Percentiles rank a stretch among this genome's conserved stretches.
These are phyloP conservation scores for Clausena lansium DNA, from an alignment of 345 rosid species.

Conservation along the genomic window DNA sequence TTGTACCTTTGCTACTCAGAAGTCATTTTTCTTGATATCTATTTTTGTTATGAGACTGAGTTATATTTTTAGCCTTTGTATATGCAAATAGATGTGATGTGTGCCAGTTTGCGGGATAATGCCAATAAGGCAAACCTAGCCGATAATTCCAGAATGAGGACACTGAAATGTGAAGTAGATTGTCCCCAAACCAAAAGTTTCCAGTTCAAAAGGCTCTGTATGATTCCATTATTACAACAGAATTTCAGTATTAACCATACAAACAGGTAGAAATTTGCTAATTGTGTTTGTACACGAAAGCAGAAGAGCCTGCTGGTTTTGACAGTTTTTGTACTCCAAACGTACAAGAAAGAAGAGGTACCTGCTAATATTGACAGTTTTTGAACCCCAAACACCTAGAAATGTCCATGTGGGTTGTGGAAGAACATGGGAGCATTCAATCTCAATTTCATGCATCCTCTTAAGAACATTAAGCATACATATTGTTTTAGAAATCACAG, in stretches of 20 bases:
- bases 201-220: background rate
- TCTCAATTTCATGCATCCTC: background rate
- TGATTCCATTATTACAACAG: background rate
- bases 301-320: background rate
- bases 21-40: background rate
- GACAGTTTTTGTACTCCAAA: background rate
- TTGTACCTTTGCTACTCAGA: background rate
- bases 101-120: background rate
- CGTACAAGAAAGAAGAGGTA: background rate
- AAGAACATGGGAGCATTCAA: background rate
- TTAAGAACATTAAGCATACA: background rate
- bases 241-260: background rate
- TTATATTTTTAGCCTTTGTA: background rate
- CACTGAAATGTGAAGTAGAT: background rate
- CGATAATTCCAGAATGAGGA: background rate
- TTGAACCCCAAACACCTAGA: background rate
- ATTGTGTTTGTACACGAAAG: background rate
- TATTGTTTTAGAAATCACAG: background rate
- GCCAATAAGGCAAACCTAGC: background rate
- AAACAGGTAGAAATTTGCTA: background rate
- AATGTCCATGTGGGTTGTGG: background rate
- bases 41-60: background rate
- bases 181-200: background rate
- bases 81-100: background rate
- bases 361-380: background rate